phyloP scores from a whole-genome alignment of 257 asterid genomes.

The Eustoma russellianum region DNA sequence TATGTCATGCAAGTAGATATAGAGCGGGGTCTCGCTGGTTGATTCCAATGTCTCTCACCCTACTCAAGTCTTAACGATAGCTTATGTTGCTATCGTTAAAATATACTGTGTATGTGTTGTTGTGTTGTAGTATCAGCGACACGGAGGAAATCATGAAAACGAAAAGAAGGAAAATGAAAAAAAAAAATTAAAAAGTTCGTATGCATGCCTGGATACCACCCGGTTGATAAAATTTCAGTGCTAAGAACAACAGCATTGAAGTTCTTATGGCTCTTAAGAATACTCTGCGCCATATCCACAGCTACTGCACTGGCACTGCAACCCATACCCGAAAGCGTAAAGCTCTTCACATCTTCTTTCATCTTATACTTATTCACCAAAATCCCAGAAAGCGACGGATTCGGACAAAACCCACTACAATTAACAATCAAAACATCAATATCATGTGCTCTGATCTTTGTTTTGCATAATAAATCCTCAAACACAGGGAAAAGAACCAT shows the following conservation, averaged over 20 bases:
- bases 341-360: conserved; percentile 63
- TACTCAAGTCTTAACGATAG: too few relatives aligned
- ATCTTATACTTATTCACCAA: conserved; percentile 34
- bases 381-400: conserved; percentile 61
- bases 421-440: conserved; percentile 70
- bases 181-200: too few relatives aligned
- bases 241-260: conserved; percentile 59
- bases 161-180: too few relatives aligned
- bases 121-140: too few relatives aligned
- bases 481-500: conserved; percentile 55
- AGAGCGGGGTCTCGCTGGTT: too few relatives aligned
- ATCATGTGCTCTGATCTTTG: conserved; percentile 28
- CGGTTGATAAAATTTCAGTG: conserved; percentile 72
- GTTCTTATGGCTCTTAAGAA: conserved; percentile 32
- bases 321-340: conserved; percentile 75
- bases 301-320: conserved; percentile 81
- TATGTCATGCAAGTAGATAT: too few relatives aligned
- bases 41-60: too few relatives aligned
- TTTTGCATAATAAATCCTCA: conserved; percentile 38
- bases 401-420: conserved; percentile 88
- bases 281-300: conserved; percentile 48
- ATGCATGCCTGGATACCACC: conserved; percentile 42
- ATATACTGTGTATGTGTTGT: too few relatives aligned
- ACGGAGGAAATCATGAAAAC: too few relatives aligned
- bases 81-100: too few relatives aligned